A percentile compares a stretch with the other conserved stretches of the same genome.
Evolutionary conservation across 192 early-diverging fungal species (phyloP).

Genomic region (Backusella parvicylindrica): DNA sequence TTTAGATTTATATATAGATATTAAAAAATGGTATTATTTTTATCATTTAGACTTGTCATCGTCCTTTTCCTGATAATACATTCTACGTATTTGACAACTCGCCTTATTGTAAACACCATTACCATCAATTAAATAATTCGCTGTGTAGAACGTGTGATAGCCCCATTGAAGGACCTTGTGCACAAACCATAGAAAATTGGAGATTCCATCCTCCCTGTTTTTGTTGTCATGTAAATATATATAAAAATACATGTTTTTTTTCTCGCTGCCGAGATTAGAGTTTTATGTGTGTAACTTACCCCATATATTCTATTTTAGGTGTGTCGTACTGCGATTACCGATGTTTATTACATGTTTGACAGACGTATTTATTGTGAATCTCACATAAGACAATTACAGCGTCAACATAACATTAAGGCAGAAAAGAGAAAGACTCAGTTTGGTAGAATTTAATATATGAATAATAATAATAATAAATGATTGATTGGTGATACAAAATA

Average conservation of each 20-base stretch:
- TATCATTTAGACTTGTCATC: constrained; percentile 61
- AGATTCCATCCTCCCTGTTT: constrained; percentile 89
- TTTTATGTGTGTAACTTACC: background rate
- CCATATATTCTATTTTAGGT: constrained; percentile 23
- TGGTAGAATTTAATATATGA: constrained; percentile 21
- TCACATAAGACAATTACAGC: constrained; percentile 64
- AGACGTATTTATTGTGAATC: constrained; percentile 68
- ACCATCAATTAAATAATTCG: constrained; percentile 82
- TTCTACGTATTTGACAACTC: constrained; percentile 88
- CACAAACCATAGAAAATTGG: constrained; percentile 77
- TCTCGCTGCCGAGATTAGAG: background rate
- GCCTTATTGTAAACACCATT: constrained; percentile 84
- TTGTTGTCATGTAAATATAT: constrained; percentile 52
- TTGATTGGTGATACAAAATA: background rate
- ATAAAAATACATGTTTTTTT: background rate
- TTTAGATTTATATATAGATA: background rate
- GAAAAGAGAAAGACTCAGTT: constrained; percentile 59
- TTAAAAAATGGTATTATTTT: no score
- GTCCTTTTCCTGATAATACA: constrained; percentile 71
- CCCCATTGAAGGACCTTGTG: constrained; percentile 86
- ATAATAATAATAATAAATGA: background rate
- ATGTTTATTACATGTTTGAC: constrained; percentile 70
- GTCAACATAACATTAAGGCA: constrained; percentile 51
- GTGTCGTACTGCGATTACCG: constrained; percentile 56
- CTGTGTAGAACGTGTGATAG: constrained; percentile 74